Evolutionary conservation across 306 rosid genomes (phyloP), one percentile per base, ranked within the genome.

Genomic region (Ceratonia siliqua): DNA sequence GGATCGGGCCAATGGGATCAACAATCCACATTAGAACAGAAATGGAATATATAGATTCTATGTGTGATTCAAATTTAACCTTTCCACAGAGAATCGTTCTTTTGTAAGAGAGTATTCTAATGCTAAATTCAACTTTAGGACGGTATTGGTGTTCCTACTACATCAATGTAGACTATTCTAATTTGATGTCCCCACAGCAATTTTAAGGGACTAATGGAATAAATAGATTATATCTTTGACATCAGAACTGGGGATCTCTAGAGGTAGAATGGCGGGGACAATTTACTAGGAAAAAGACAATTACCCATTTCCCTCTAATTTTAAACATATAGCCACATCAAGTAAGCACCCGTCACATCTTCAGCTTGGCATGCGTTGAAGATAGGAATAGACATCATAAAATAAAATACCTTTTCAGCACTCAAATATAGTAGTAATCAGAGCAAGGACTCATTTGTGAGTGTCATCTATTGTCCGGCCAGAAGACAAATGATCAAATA

Each of bases 101-200:
- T 41, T 66, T 66, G 45, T 7, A 64, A 13, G 57, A 17, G 62
- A 70, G 33, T 71, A 52, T 43, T 74, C 30, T 62, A 61, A n/a
- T 66, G 75, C 45, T 24, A 5, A 61, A 72, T 27, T 25, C 55
- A 61, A 42, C 71, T 62, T 67, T 63, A 43, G 62, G 78, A 75
- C 84, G 86, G 90, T 84, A 20, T 67, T 81, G 82, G 62, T 80
- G 27, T 8, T 77, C 69, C 56, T 67, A 15, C 30, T 49, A 55
- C 18, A 35, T 63, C 15, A 62, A 62, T 49, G 13, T 24, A 83
- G 58, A 70, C 55, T 27, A 66, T n/a, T 56, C 7, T n/a, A 35
- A 21, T 38, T 80, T 32, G 45, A 14, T 42, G 75, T 33, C 78
- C 58, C 66, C 30, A 38, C 38, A 8, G 20, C 9, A 7, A 21